Evolutionary conservation across 73 alveolate species (phyloP).

Genomic region (Paramecium caudatum): DNA sequence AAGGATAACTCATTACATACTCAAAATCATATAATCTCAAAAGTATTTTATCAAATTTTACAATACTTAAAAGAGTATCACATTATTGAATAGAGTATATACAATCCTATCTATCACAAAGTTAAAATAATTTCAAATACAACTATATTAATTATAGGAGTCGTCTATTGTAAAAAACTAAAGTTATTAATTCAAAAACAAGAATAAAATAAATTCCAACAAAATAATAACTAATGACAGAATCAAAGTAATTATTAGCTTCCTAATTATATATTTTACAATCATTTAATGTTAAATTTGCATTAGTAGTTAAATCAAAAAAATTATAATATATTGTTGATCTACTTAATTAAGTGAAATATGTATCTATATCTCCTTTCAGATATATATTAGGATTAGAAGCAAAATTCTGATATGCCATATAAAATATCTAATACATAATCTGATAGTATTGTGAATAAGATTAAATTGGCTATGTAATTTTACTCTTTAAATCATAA

Average conservation of each 20-base stretch:
- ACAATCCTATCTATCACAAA: slow-evolving; percentile 39
- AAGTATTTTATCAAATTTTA: slow-evolving; percentile 4
- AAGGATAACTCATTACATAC: background rate
- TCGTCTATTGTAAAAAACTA: background rate
- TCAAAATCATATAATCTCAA: background rate
- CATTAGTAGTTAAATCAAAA: slow-evolving; percentile 2
- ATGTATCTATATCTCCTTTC: background rate
- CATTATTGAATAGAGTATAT: background rate
- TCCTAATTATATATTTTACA: background rate
- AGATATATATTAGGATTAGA: background rate
- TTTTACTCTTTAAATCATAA: slow-evolving; percentile 13
- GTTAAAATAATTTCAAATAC: background rate
- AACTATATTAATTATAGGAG: background rate
- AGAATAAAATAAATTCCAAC: background rate
- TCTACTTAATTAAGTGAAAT: slow-evolving; percentile 14
- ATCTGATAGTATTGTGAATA: slow-evolving; percentile 9
- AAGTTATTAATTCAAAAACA: background rate
- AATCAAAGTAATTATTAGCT: slow-evolving; percentile 2
- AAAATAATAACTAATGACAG: background rate
- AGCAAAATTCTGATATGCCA: background rate
- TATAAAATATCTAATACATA: slow-evolving; percentile 1
- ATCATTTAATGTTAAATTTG: background rate
- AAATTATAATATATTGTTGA: slow-evolving; percentile 3
- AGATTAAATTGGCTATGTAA: background rate
- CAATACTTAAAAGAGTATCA: background rate